Evolutionary conservation across 1,284 basidiomycete species (phyloP).

Genomic region (Trametes versicolor): DNA sequence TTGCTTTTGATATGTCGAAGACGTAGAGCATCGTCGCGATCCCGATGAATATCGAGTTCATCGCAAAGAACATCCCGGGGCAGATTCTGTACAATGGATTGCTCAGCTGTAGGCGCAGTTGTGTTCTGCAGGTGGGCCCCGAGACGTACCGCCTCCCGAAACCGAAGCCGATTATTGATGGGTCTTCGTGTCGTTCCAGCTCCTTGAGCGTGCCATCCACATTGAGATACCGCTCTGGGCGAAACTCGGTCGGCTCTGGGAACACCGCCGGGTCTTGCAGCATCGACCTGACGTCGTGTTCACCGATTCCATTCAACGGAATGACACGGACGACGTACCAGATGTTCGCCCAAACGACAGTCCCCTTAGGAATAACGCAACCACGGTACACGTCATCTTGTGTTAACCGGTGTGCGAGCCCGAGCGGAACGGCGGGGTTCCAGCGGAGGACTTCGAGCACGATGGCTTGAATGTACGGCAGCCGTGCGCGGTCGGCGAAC

Average conservation of each 20-base stretch:
- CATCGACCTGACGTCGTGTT: slow-evolving; percentile 39
- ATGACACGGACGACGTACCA: too few relatives aligned
- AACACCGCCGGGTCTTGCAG: slow-evolving; percentile 41
- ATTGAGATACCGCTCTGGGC: slow-evolving; percentile 39
- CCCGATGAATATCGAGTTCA: slow-evolving; percentile 46
- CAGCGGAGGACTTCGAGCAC: slow-evolving; percentile 49
- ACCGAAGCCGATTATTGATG: slow-evolving; percentile 34
- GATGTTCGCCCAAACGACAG: slow-evolving; percentile 48
- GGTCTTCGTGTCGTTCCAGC: slow-evolving; percentile 35
- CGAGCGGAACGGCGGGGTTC: slow-evolving; percentile 44
- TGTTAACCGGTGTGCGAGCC: slow-evolving; percentile 42
- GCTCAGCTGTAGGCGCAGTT: not conserved
- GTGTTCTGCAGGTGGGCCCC: too few relatives aligned
- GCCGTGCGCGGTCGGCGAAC: slow-evolving; percentile 41
- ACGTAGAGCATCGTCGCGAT: slow-evolving; percentile 44
- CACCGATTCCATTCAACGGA: too few relatives aligned
- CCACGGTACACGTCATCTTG: slow-evolving; percentile 44
- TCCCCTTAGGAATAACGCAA: slow-evolving; percentile 40
- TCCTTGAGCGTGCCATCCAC: slow-evolving; percentile 26
- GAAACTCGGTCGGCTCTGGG: slow-evolving; percentile 39
- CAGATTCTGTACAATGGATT: slow-evolving; percentile 39
- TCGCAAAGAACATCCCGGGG: slow-evolving; percentile 47
- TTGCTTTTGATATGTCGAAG: slow-evolving; percentile 43
- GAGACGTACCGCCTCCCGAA: slow-evolving; percentile 41
- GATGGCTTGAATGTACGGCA: slow-evolving; percentile 50